phyloP scores from a whole-genome alignment of 140 eudicot genomes.

The Oenanthe javanica region DNA sequence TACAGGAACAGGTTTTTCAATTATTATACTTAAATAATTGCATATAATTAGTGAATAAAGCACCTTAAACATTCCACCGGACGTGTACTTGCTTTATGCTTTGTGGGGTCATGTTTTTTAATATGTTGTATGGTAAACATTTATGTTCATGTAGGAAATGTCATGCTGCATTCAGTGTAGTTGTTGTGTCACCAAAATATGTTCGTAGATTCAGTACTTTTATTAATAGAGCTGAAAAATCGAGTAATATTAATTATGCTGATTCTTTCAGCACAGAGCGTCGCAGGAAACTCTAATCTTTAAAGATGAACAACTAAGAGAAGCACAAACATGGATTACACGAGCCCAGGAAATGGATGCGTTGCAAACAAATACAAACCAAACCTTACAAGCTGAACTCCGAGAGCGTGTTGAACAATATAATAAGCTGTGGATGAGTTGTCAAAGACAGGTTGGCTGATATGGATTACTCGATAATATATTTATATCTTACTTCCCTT shows the following conservation, averaged over 20 bases:
- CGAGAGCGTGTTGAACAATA: conserved; percentile 75
- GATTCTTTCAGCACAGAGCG: conserved; percentile 57
- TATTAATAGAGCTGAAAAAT: neutral
- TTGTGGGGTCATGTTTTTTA: neutral
- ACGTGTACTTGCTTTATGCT: neutral
- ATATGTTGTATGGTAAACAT: neutral
- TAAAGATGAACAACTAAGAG: conserved; percentile 79
- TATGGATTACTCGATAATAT: neutral
- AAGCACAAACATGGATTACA: conserved; percentile 83
- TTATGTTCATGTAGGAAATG: neutral
- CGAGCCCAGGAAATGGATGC: conserved; percentile 80
- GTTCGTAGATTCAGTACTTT: neutral
- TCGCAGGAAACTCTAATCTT: conserved; percentile 61
- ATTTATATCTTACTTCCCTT: neutral
- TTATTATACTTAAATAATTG: conserved; percentile 3
- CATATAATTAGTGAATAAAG: neutral
- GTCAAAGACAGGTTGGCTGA: conserved; percentile 71
- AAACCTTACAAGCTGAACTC: conserved; percentile 64
- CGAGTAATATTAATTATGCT: neutral
- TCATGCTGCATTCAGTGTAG: neutral
- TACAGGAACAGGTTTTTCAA: conserved; percentile 77
- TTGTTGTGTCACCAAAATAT: neutral
- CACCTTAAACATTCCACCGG: neutral
- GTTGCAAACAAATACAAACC: conserved; percentile 56
- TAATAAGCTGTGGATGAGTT: conserved; percentile 78